A percentile compares a stretch with the other conserved stretches of the same genome.
Conservation (phyloP, 129 eudicot genomes). For the Pittosporum tobira region DNA sequence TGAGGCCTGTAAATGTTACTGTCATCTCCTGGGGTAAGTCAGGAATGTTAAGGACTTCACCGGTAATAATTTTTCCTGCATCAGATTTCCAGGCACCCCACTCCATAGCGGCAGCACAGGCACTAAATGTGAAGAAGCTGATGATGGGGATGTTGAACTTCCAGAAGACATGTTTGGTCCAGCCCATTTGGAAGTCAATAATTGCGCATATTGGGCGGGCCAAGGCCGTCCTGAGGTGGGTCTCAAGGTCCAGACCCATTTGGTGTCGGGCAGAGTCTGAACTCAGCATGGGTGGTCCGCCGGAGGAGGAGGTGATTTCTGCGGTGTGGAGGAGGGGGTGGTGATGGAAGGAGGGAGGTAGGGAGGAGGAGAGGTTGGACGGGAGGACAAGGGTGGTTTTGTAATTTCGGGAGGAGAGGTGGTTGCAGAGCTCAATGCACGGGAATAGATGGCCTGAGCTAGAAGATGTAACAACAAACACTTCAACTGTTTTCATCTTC, state of each 20-base stretch:
- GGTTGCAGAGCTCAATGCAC: slow-evolving; percentile 10
- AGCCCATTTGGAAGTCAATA: slow-evolving; percentile 8
- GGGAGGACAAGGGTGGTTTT: slow-evolving; percentile 12
- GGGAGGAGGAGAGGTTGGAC: slow-evolving; percentile 16
- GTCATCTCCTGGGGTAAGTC: neutral
- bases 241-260: neutral
- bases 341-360: slow-evolving; percentile 15
- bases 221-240: neutral
- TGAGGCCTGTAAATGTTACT: neutral
- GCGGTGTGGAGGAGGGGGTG: slow-evolving; percentile 6
- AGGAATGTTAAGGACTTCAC: neutral
- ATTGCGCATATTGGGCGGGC: neutral
- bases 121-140: slow-evolving; percentile 11
- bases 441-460: slow-evolving; percentile 17
- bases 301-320: neutral
- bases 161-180: slow-evolving; percentile 9
- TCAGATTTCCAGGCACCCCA: slow-evolving; percentile 5
- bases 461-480: slow-evolving; percentile 10
- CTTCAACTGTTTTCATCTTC: neutral
- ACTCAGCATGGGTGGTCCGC: neutral
- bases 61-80: neutral
- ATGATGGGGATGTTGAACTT: neutral
- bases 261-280: neutral
- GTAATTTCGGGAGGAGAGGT: slow-evolving; percentile 10
- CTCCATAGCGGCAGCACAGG: slow-evolving; percentile 11